Conservation (phyloP, 495 filamentous ascomycete genomes). For the Haplographium delicatum region DNA sequence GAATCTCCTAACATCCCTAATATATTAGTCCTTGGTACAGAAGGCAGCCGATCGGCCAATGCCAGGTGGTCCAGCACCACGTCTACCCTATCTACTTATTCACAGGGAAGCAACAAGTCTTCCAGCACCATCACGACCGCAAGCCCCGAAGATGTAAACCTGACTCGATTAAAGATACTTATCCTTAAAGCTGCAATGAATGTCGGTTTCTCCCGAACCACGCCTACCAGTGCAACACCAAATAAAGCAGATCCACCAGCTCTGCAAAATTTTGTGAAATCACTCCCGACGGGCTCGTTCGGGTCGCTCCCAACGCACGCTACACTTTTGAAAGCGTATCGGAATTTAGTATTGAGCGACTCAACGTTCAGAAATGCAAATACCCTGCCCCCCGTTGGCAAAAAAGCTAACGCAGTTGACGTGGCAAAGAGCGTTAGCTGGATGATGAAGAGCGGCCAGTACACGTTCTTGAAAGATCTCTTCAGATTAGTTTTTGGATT, state of each 20-base stretch:
- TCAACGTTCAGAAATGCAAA: conserved; percentile 54
- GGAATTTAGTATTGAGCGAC: conserved; percentile 66
- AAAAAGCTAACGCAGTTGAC: conserved; percentile 59
- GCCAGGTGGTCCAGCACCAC: conserved; percentile 70
- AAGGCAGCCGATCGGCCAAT: conserved; percentile 36
- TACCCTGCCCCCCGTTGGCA: conserved; percentile 46
- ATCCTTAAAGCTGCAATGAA: conserved; percentile 79
- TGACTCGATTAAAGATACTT: conserved; percentile 66
- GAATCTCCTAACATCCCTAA: conserved; percentile 70
- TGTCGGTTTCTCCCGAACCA: conserved; percentile 58
- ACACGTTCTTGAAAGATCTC: conserved; percentile 72
- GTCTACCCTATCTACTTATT: conserved; percentile 68
- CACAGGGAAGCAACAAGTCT: conserved; percentile 61
- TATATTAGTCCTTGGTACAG: conserved; percentile 77
- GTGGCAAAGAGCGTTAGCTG: conserved; percentile 69
- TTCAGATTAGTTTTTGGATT: conserved; percentile 83
- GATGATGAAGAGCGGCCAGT: conserved; percentile 63
- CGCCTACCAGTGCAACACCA: conserved; percentile 27
- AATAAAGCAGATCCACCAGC: conserved; percentile 31
- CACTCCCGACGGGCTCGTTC: conserved; percentile 71
- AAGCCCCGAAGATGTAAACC: conserved; percentile 62
- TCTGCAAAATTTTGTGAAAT: conserved; percentile 67
- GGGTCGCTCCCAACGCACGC: conserved; percentile 65
- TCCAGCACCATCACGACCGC: conserved; percentile 70
- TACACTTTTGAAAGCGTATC: conserved; percentile 68